A percentile compares a stretch with the other conserved stretches of the same genome.
phyloP scores from a whole-genome alignment of 306 rosid genomes.

The cucumber (Cucumis sativus) region DNA sequence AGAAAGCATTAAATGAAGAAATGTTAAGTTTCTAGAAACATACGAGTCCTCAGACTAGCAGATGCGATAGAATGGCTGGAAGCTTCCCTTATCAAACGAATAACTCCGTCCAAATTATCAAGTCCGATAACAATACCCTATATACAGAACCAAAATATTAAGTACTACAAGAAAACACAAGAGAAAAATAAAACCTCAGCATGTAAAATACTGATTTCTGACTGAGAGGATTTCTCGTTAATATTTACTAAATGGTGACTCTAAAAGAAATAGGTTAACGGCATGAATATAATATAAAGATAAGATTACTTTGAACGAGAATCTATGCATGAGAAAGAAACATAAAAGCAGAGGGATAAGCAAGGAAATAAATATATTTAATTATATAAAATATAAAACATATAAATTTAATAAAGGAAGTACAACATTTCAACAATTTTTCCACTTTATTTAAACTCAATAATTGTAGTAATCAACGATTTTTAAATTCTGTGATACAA shows the following conservation, averaged over 20 bases:
- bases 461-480: neutral
- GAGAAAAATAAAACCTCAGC: neutral
- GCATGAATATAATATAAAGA: neutral
- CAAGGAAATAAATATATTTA: neutral
- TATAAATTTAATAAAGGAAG: neutral
- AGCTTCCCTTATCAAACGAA: conserved; percentile 50
- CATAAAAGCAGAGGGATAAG: neutral
- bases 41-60: conserved; percentile 56
- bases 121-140: conserved; percentile 87
- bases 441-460: neutral
- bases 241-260: neutral
- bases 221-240: neutral
- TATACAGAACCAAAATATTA: conserved; percentile 3
- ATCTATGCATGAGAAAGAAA: neutral
- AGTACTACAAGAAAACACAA: neutral
- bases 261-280: neutral
- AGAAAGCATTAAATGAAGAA: conserved; percentile 1
- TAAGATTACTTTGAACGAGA: neutral
- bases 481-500: neutral
- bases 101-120: conserved; percentile 75
- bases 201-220: neutral
- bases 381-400: neutral
- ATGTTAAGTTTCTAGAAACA: conserved; percentile 12
- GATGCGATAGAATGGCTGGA: conserved; percentile 61
- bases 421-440: neutral